Evolutionary conservation across 768 basidiomycete species (phyloP), one percentile per base, ranked within the genome.

Genomic region (Gymnopilus junonius): DNA sequence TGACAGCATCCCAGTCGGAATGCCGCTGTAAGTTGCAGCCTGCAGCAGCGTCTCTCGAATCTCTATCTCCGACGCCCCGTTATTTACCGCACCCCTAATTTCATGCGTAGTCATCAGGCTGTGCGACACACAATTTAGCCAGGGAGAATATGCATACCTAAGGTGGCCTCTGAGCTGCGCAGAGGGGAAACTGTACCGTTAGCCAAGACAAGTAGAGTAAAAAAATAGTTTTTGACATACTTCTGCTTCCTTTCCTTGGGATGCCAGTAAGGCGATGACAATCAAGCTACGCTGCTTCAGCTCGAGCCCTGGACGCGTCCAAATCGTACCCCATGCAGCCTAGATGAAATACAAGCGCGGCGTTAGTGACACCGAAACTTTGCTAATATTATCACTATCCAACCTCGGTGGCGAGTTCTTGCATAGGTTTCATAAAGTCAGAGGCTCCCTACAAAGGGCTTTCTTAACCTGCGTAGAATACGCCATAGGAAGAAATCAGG

Each of bases 391-490:
- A n/a, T 14, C 12, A 48, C 21, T 25, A 17, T 8, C 1, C 39
- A 42, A 77, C 79, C 73, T 79, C 79, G 25, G 78, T 80, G 25
- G 78, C 76, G 34, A 83, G 69, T 72, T 81, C 77, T 68, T 81
- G 80, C 79, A 83, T 82, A 0, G 80, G 79, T 66, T 71, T 76
- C 82, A 82, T 81, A 59, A 83, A 82, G 10, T 80, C 80, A 2
- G 80, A 80, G 4, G 74, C 75, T 8, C 77, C 78, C 73, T 79
- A 53, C 7, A 21, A 15, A 7, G 23, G 6, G 17, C 23, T 8
- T 25, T 32, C 17, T 43, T 45, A 11, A 42, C 46, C n/a, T 20
- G 17, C 40, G 35, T 11, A 14, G 21, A 25, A 32, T 42, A 8
- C 39, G 35, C 3, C 11, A 0, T 11, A 23, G 5, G 3, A 8